Evolutionary conservation across 2,329 filamentous ascomycete species (phyloP), one percentile per base, ranked within the genome.

Genomic region (Shiraia bambusicola): DNA sequence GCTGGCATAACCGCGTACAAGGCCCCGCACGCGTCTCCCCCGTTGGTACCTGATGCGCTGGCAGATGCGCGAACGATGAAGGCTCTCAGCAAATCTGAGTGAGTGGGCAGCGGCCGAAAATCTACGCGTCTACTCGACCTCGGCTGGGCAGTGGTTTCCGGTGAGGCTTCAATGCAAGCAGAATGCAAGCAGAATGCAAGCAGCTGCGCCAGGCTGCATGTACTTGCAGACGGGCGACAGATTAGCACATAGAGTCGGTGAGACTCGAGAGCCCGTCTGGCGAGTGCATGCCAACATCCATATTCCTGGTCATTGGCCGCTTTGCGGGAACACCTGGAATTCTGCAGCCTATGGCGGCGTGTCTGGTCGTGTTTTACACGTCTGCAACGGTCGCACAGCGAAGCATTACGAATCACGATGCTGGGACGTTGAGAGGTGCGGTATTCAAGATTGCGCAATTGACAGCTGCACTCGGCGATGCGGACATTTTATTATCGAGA

Each of bases 121-220:
- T 41, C 33, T 25, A 15, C 39, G 34, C 28, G 19, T 12, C 12
- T 28, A 42, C 17, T 30, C 13, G 11, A 33, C 19, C 22, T n/a
- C n/a, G n/a, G 15, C 14, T n/a, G 22, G 19, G 26, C 32, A 15
- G 29, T 33, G 42, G 41, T 43, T 41, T 54, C 56, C 57, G 54
- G 56, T 60, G 54, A 58, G 56, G 58, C 56, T 60, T 52, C 54
- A 43, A 53, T 48, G 53, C 56, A 47, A 54, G 47, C 34, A 31
- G 42, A n/a, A n/a, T n/a, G n/a, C n/a, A n/a, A n/a, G n/a, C n/a
- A n/a, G n/a, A n/a, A n/a, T n/a, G n/a, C n/a, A 47, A 54, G 47
- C 34, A 31, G 42, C 37, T 48, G 40, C 44, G 47, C 29, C 42
- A 31, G 38, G 31, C 40, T 41, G 34, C 47, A 46, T 45, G 36